phyloP scores from a whole-genome alignment of 2,329 filamentous ascomycete species.

The Colletotrichum orbiculare region DNA sequence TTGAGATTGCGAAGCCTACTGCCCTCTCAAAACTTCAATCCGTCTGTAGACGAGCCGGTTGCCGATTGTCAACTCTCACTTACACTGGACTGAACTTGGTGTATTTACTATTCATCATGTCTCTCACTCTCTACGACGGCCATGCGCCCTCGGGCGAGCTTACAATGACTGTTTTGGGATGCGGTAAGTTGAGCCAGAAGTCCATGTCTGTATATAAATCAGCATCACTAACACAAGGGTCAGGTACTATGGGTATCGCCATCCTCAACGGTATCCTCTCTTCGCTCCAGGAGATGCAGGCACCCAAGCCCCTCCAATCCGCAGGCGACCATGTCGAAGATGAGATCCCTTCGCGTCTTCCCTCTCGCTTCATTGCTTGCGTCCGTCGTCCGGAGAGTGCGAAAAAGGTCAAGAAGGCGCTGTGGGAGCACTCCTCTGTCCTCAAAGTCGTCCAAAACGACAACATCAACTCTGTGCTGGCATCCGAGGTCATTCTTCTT shows the following conservation, averaged over 20 bases:
- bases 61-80: slow-evolving; percentile 16
- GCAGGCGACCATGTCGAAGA: slow-evolving; percentile 55
- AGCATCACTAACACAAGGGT: slow-evolving; percentile 22
- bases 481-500: slow-evolving; percentile 80
- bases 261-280: slow-evolving; percentile 84
- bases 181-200: slow-evolving; percentile 67
- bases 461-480: slow-evolving; percentile 74
- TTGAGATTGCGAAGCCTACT: too few relatives aligned
- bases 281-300: slow-evolving; percentile 68
- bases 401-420: slow-evolving; percentile 73
- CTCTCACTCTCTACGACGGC: slow-evolving; percentile 45
- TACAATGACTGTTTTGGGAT: slow-evolving; percentile 84
- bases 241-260: slow-evolving; percentile 86
- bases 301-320: slow-evolving; percentile 56
- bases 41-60: too few relatives aligned
- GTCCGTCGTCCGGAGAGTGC: slow-evolving; percentile 77
- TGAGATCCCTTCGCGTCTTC: slow-evolving; percentile 68
- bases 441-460: slow-evolving; percentile 77
- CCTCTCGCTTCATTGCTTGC: slow-evolving; percentile 83
- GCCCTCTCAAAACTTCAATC: too few relatives aligned
- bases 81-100: slow-evolving; percentile 15
- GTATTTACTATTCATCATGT: slow-evolving; percentile 39
- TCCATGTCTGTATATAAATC: background rate
- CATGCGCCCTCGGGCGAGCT: slow-evolving; percentile 57
- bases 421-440: slow-evolving; percentile 70